These are phyloP conservation scores for Daldinia sp. DNA, from an alignment of 2,329 filamentous ascomycete genomes.

Conservation along the genomic window DNA sequence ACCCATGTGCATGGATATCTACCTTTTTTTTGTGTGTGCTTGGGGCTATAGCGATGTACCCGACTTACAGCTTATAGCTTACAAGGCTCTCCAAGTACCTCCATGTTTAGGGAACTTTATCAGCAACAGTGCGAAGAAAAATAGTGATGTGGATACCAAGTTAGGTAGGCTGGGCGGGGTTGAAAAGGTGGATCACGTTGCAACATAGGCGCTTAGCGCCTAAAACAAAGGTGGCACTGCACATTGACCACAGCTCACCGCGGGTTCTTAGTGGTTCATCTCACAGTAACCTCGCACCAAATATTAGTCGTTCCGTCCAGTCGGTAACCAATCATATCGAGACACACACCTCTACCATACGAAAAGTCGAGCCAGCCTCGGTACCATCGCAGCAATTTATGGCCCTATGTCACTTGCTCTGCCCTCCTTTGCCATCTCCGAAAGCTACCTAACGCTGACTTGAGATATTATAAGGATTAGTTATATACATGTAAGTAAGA, in stretches of 20 bases:
- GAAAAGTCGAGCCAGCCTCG: conserved; percentile 35
- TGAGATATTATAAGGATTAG: conserved; percentile 21
- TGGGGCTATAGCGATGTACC: conserved; percentile 5
- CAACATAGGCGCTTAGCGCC: conserved; percentile 41
- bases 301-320: conserved; percentile 41
- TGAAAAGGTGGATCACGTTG: conserved; percentile 26
- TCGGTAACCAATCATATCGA: conserved; percentile 48
- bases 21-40: neutral
- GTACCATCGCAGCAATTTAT: conserved; percentile 24
- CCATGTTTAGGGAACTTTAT: neutral
- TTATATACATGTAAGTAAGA: conserved; percentile 22
- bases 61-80: neutral
- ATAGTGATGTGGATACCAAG: conserved; percentile 25
- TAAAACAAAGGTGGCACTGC: conserved; percentile 38
- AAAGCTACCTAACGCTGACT: conserved; percentile 35
- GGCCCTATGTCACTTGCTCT: conserved; percentile 5
- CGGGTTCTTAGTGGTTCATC: conserved; percentile 35
- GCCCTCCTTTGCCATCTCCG: conserved; percentile 12
- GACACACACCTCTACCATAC: conserved; percentile 30
- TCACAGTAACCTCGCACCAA: conserved; percentile 21
- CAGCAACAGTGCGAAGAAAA: conserved; percentile 38
- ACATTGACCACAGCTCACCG: conserved; percentile 28
- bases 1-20: conserved; percentile 25
- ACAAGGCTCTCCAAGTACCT: conserved; percentile 5
- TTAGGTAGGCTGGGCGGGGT: conserved; percentile 34